Evolutionary conservation across 768 basidiomycete species (phyloP).

Genomic region (Phaeotremella fagi): DNA sequence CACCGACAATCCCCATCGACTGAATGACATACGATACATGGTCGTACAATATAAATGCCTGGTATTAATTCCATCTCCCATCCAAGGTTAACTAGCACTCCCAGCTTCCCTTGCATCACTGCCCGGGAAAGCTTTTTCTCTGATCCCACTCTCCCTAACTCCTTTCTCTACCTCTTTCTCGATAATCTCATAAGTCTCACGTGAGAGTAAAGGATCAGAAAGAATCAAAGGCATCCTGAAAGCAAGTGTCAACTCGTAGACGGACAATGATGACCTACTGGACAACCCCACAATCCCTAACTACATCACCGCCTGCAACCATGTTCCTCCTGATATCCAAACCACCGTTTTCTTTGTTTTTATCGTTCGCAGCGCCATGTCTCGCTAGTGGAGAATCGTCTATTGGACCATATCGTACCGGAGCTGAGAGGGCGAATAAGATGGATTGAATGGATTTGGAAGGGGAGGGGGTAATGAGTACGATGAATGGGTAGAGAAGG

Average conservation of each 20-base stretch:
- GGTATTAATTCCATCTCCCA: no score
- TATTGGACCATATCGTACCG: constrained; percentile 28
- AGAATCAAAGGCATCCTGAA: constrained; percentile 32
- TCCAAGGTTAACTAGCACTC: no score
- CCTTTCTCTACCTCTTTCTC: constrained; percentile 38
- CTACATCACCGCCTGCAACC: constrained; percentile 35
- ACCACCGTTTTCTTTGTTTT: neutral
- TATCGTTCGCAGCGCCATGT: neutral
- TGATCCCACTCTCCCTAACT: constrained; percentile 15
- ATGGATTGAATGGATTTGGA: constrained; percentile 64
- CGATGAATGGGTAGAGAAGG: constrained; percentile 61
- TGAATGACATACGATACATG: no score
- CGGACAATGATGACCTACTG: constrained; percentile 25
- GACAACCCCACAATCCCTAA: constrained; percentile 35
- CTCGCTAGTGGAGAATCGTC: constrained; percentile 3
- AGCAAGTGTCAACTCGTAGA: neutral
- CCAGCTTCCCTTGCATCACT: no score
- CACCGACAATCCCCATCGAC: no score
- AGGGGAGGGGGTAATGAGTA: constrained; percentile 67
- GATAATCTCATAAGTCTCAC: constrained; percentile 30
- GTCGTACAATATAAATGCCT: no score
- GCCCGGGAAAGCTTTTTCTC: neutral
- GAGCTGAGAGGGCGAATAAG: constrained; percentile 65
- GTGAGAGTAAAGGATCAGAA: constrained; percentile 23
- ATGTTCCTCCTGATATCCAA: constrained; percentile 11